Evolutionary conservation across 139 green algal genomes (phyloP).

Genomic region (Picochlorum costavermella): DNA sequence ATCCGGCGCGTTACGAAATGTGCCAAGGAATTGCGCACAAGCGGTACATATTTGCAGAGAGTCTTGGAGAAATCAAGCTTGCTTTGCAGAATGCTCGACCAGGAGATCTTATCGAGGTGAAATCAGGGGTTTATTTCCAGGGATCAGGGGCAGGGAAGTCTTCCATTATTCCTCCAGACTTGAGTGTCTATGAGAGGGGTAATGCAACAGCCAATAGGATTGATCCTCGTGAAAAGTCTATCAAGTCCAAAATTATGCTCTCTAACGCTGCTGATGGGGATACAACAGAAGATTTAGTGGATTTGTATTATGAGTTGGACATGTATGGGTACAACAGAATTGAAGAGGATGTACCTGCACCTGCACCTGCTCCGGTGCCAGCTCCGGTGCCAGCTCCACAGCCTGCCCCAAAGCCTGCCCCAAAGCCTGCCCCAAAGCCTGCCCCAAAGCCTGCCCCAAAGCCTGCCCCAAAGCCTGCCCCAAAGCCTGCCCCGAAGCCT

Average conservation of each 20-base stretch:
- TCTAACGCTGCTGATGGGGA: too few relatives aligned
- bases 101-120: conserved; percentile 9
- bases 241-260: too few relatives aligned
- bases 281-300: too few relatives aligned
- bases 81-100: conserved; percentile 5
- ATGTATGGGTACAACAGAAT: too few relatives aligned
- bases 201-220: too few relatives aligned
- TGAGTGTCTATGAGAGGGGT: too few relatives aligned
- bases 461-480: not conserved
- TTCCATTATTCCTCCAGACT: not conserved
- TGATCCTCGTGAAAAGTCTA: too few relatives aligned
- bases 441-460: not conserved
- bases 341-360: not conserved
- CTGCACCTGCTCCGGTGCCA: not conserved
- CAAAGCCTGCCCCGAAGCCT: not conserved
- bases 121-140: conserved; percentile 2
- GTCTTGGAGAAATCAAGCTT: conserved; percentile 1
- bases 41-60: not conserved
- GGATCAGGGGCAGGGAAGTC: not conserved
- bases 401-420: not conserved
- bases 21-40: not conserved
- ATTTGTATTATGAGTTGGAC: too few relatives aligned
- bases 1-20: conserved; percentile 5
- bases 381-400: not conserved
- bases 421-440: not conserved